Conservation (phyloP, 192 early-diverging fungal genomes). For the Phycomyces nitens region DNA sequence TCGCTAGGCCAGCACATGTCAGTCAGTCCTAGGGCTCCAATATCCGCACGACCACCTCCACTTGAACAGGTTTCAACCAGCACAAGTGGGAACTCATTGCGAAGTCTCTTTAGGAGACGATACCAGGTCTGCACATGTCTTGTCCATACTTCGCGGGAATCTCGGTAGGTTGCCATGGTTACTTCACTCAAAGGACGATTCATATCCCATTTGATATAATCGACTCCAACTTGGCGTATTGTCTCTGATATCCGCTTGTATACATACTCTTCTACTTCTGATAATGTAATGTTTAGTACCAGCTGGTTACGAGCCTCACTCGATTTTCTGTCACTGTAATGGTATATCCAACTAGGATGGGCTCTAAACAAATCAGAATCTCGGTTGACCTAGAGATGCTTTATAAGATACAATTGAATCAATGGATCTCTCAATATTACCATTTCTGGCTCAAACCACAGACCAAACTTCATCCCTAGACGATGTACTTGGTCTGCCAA, state of each 20-base stretch:
- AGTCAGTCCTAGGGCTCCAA: background rate
- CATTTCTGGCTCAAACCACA: slow-evolving; percentile 32
- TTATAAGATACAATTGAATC: too few relatives aligned
- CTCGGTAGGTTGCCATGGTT: background rate
- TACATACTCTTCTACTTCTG: slow-evolving; percentile 20
- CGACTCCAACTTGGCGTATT: slow-evolving; percentile 6
- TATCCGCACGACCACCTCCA: slow-evolving; percentile 25
- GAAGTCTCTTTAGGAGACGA: slow-evolving; percentile 1
- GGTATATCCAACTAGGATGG: slow-evolving; percentile 27
- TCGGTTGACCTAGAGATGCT: slow-evolving; percentile 12
- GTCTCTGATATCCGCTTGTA: background rate
- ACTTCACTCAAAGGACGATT: slow-evolving; percentile 23
- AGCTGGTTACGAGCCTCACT: slow-evolving; percentile 14
- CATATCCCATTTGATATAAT: slow-evolving; percentile 34
- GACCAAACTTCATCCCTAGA: slow-evolving; percentile 23
- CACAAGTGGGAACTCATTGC: slow-evolving; percentile 5
- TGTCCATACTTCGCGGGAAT: slow-evolving; percentile 15
- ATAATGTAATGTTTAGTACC: slow-evolving; percentile 13
- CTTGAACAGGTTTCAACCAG: slow-evolving; percentile 25
- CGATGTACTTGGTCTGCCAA: slow-evolving; percentile 19
- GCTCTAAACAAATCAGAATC: slow-evolving; percentile 23
- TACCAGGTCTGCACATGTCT: slow-evolving; percentile 13
- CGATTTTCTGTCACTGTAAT: slow-evolving; percentile 11
- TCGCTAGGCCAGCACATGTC: slow-evolving; percentile 20
- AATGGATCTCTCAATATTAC: too few relatives aligned